Conservation (phyloP, 345 rosid genomes). For the Brassica carinata region DNA sequence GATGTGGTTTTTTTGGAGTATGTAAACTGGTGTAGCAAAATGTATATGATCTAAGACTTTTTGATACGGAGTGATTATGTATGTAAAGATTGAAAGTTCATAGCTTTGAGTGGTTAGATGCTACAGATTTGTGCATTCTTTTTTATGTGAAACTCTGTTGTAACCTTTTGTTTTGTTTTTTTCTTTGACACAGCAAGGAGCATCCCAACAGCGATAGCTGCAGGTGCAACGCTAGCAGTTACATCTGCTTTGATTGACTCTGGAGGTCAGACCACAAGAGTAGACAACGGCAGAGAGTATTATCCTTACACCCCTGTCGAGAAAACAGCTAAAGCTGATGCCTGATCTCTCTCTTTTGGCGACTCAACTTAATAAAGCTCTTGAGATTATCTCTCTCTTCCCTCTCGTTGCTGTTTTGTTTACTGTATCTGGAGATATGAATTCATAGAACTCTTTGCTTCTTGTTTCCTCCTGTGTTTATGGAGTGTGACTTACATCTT, state of each 20-base stretch:
- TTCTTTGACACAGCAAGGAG: slow-evolving; percentile 63
- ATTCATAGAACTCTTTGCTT: slow-evolving; percentile 40
- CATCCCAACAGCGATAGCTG: slow-evolving; percentile 79
- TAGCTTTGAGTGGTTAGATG: not conserved
- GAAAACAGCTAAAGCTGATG: slow-evolving; percentile 67
- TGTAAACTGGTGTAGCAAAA: not conserved
- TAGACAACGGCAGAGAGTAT: slow-evolving; percentile 87
- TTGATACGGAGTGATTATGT: not conserved
- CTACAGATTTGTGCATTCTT: not conserved
- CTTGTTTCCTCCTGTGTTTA: slow-evolving; percentile 26
- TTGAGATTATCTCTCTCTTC: slow-evolving; percentile 27
- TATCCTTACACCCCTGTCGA: slow-evolving; percentile 78
- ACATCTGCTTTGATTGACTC: slow-evolving; percentile 83
- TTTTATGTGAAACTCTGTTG: not conserved
- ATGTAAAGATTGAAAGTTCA: not conserved
- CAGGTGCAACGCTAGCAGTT: slow-evolving; percentile 84
- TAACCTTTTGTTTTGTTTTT: not conserved
- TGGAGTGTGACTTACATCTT: slow-evolving; percentile 19
- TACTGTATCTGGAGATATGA: slow-evolving; percentile 46
- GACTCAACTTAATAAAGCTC: slow-evolving; percentile 18
- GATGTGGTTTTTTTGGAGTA: not conserved
- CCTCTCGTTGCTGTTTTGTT: slow-evolving; percentile 1
- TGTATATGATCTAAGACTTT: slow-evolving; percentile 6
- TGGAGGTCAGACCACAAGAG: slow-evolving; percentile 92
- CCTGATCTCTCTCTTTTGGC: slow-evolving; percentile 42